Evolutionary conservation across 139 green algal genomes (phyloP).

Genomic region (Edaphochlamys debaryana): DNA sequence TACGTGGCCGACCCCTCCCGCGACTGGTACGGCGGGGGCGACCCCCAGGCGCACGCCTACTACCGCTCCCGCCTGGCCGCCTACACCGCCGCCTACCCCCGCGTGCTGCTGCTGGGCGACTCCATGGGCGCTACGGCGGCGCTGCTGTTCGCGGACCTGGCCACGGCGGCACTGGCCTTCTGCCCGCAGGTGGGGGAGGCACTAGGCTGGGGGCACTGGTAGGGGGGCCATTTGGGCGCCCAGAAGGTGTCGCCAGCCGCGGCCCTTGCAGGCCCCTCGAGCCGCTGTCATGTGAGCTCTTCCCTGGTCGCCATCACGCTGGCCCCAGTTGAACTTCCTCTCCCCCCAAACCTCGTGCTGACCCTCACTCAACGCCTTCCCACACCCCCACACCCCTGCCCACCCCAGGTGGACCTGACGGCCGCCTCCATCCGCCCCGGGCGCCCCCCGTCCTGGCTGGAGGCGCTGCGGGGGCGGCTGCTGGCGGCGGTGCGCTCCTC

Average conservation of each 20-base stretch:
- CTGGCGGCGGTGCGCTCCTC: slow-evolving; percentile 46
- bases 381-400: no score
- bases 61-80: slow-evolving; percentile 31
- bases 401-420: slow-evolving; percentile 74
- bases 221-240: not conserved
- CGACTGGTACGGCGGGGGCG: slow-evolving; percentile 78
- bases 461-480: slow-evolving; percentile 52
- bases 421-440: slow-evolving; percentile 71
- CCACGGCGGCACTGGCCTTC: slow-evolving; percentile 87
- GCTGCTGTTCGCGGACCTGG: slow-evolving; percentile 83
- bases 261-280: no score
- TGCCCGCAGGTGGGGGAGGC: slow-evolving; percentile 79
- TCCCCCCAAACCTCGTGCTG: no score
- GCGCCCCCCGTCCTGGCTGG: slow-evolving; percentile 49
- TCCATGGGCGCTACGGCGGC: slow-evolving; percentile 90
- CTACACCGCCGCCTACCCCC: slow-evolving; percentile 45
- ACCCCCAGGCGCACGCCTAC: slow-evolving; percentile 50
- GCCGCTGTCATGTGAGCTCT: no score
- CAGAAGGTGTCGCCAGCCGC: no score
- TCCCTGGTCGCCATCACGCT: no score
- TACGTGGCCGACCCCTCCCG: slow-evolving; percentile 84
- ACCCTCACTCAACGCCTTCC: not conserved
- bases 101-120: slow-evolving; percentile 91
- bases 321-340: no score
- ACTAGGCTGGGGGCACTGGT: not conserved